Evolutionary conservation across 202 grass and related monocot species (phyloP).

Genomic region (Elaeis oleifera): DNA sequence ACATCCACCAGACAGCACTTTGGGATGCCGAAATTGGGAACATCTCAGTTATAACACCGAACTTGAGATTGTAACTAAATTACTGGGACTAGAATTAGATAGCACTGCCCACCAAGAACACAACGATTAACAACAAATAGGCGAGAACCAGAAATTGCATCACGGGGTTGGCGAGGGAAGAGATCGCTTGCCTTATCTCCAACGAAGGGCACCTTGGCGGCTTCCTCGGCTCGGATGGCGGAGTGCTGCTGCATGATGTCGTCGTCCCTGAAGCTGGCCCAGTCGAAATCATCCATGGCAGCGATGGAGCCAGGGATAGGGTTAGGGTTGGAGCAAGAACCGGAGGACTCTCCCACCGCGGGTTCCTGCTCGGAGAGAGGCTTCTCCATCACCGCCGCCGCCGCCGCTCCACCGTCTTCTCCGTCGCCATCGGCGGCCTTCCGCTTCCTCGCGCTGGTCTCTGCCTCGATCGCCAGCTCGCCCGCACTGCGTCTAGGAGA

Average conservation of each 20-base stretch:
- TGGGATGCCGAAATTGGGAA: background rate
- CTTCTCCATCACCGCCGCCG: slow-evolving; percentile 9
- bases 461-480: slow-evolving; percentile 71
- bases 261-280: slow-evolving; percentile 3
- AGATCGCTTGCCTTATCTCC: slow-evolving; percentile 50
- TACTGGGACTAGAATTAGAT: background rate
- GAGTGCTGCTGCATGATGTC: slow-evolving; percentile 27
- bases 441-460: slow-evolving; percentile 72
- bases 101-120: background rate
- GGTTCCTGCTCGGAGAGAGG: background rate
- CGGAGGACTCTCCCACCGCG: background rate
- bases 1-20: background rate
- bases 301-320: slow-evolving; percentile 25
- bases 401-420: too few relatives aligned
- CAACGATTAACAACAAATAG: too few relatives aligned
- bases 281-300: slow-evolving; percentile 7
- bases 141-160: too few relatives aligned
- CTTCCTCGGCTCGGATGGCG: slow-evolving; percentile 42
- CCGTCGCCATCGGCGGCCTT: slow-evolving; percentile 50
- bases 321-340: slow-evolving; percentile 2
- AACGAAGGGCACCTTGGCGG: slow-evolving; percentile 50
- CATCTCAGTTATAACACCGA: background rate
- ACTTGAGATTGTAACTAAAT: too few relatives aligned
- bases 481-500: too few relatives aligned
- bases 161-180: too few relatives aligned